These are phyloP conservation scores for Colletotrichum magnum DNA, from an alignment of 2,329 filamentous ascomycete genomes.

Conservation along the genomic window DNA sequence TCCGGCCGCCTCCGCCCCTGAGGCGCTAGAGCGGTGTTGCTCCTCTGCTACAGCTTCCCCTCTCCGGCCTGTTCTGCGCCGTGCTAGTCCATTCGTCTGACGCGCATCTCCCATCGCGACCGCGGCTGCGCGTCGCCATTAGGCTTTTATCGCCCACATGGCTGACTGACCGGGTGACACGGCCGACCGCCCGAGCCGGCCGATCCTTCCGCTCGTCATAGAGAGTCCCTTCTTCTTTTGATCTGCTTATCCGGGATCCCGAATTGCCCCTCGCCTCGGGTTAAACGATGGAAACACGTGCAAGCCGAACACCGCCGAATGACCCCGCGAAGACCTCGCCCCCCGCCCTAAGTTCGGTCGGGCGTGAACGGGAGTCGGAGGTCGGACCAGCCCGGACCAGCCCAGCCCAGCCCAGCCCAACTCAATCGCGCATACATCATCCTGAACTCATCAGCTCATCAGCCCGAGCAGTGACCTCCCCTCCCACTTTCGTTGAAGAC, in stretches of 20 bases:
- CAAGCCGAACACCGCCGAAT: conserved; percentile 12
- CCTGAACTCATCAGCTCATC: conserved; percentile 9
- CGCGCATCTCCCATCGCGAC: neutral
- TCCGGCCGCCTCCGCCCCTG: conserved; percentile 5
- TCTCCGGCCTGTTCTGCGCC: neutral
- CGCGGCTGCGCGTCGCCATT: neutral
- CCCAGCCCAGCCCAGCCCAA: neutral
- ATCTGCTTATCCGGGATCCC: neutral
- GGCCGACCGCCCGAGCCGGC: conserved; percentile 8
- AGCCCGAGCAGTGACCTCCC: conserved; percentile 4
- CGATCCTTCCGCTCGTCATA: neutral
- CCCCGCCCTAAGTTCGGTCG: conserved; percentile 13
- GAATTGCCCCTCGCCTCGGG: conserved; percentile 1
- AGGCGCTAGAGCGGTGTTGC: neutral
- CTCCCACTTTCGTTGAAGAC: neutral
- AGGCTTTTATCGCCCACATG: conserved; percentile 4
- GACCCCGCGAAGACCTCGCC: conserved; percentile 1
- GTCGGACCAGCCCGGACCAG: conserved; percentile 13
- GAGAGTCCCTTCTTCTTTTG: neutral
- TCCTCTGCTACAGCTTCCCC: neutral
- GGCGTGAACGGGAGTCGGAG: neutral
- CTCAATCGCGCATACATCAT: neutral
- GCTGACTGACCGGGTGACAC: conserved; percentile 7
- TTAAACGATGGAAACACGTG: conserved; percentile 5
- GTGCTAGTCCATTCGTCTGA: neutral